phyloP scores from a whole-genome alignment of 208 protist species.

The Wallacemonas collosoma region DNA sequence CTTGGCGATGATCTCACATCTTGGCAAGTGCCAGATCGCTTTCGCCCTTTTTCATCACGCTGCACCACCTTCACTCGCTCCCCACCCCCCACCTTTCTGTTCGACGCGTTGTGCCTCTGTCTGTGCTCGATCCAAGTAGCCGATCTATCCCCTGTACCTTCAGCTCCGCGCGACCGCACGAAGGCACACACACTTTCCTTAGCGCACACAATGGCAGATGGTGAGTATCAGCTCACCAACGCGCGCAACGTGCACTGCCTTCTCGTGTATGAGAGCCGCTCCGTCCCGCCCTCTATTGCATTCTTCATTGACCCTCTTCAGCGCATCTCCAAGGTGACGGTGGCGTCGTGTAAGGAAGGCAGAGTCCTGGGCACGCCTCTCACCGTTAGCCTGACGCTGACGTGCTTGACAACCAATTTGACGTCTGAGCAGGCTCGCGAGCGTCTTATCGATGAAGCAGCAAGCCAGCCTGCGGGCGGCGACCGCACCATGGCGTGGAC shows the following conservation, averaged over 20 bases:
- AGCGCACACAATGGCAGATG: slow-evolving; percentile 1
- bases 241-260: slow-evolving; percentile 17
- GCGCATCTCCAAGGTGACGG: neutral
- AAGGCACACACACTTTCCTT: too few species aligned
- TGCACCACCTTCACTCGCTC: neutral
- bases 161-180: too few species aligned
- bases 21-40: neutral
- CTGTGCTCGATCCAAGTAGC: neutral
- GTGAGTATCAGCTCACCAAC: slow-evolving; percentile 11
- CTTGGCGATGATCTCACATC: too few species aligned
- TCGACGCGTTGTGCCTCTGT: neutral
- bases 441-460: neutral
- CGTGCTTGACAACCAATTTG: neutral
- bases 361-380: neutral
- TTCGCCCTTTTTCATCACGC: neutral
- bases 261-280: neutral
- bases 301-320: slow-evolving; percentile 18
- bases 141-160: too few species aligned
- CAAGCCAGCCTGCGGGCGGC: too few species aligned
- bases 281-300: slow-evolving; percentile 2
- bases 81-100: neutral
- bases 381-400: slow-evolving; percentile 8
- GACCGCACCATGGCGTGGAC: slow-evolving; percentile 3
- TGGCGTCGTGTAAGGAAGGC: slow-evolving; percentile 14
- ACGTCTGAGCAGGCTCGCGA: neutral